Conservation (phyloP, 179 eudicot species). For the Beta lomatogona region DNA sequence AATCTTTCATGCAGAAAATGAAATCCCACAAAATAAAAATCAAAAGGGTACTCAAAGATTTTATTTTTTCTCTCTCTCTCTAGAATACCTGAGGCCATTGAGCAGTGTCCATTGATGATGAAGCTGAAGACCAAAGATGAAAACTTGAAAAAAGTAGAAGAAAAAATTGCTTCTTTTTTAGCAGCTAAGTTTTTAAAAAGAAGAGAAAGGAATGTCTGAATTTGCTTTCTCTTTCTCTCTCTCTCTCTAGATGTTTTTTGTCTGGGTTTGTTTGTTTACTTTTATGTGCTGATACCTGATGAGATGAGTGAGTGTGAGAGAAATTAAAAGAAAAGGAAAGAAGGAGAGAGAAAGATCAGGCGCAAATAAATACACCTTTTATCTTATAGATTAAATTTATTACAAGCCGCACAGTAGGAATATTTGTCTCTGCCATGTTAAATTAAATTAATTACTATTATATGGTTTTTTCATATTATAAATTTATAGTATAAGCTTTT, state of each 20-base stretch:
- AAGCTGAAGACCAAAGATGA: slow-evolving; percentile 15
- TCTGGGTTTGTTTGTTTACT: slow-evolving; percentile 15
- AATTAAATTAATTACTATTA: neutral
- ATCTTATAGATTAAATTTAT: neutral
- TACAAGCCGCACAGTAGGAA: slow-evolving; percentile 24
- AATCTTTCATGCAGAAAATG: neutral
- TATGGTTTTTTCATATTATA: no score
- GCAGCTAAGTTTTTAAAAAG: slow-evolving; percentile 19
- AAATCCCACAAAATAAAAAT: neutral
- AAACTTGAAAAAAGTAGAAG: neutral
- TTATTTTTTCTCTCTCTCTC: neutral
- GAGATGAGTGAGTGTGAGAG: neutral
- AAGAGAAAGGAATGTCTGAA: slow-evolving; percentile 43
- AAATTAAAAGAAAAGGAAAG: neutral
- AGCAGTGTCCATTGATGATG: slow-evolving; percentile 54
- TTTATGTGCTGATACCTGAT: slow-evolving; percentile 16
- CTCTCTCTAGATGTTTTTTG: slow-evolving; percentile 9
- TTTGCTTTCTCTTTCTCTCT: neutral
- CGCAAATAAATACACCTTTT: neutral
- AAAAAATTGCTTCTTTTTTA: neutral
- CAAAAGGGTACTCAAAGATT: neutral
- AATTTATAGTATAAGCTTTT: no score
- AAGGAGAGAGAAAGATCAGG: no score
- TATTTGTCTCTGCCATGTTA: slow-evolving; percentile 20
- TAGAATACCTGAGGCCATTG: slow-evolving; percentile 65